phyloP scores from a whole-genome alignment of 2,329 filamentous ascomycete genomes.

The Cryphonectria radicalis region DNA sequence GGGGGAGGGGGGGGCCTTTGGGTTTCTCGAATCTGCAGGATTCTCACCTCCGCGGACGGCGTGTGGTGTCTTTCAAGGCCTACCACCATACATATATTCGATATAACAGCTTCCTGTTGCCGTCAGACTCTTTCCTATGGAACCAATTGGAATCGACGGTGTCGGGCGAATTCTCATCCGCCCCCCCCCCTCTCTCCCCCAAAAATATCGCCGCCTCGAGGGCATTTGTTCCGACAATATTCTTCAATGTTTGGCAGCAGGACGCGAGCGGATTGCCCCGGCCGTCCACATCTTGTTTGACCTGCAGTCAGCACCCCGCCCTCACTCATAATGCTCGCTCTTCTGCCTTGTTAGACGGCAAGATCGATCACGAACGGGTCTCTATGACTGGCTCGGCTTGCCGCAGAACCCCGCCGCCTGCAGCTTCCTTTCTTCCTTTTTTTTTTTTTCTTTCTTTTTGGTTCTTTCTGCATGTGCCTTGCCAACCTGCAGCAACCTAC shows the following conservation, averaged over 20 bases:
- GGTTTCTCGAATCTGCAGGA: not conserved
- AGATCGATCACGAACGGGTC: not conserved
- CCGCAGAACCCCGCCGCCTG: not conserved
- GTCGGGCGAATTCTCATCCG: not conserved
- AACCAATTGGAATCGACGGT: too few relatives aligned
- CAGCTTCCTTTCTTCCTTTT: not conserved
- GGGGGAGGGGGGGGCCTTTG: not conserved
- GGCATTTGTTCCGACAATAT: too few relatives aligned
- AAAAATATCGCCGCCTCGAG: not conserved
- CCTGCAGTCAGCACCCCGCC: not conserved
- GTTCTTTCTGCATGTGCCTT: conserved; percentile 2
- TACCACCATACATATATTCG: too few relatives aligned
- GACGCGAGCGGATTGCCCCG: not conserved
- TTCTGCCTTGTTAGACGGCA: conserved; percentile 4
- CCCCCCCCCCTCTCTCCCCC: not conserved
- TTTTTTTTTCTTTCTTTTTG: too few relatives aligned
- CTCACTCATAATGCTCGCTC: conserved; percentile 8
- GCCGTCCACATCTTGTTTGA: not conserved
- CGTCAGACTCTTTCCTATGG: too few relatives aligned
- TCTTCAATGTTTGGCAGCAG: not conserved
- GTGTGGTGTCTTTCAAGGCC: too few relatives aligned
- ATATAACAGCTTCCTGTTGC: too few relatives aligned
- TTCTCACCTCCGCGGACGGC: too few relatives aligned
- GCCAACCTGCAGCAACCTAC: not conserved
- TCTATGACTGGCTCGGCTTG: conserved; percentile 1